These are phyloP conservation scores for Globisporangium cederbergense DNA, from an alignment of 352 stramenopile species.

Conservation along the genomic window DNA sequence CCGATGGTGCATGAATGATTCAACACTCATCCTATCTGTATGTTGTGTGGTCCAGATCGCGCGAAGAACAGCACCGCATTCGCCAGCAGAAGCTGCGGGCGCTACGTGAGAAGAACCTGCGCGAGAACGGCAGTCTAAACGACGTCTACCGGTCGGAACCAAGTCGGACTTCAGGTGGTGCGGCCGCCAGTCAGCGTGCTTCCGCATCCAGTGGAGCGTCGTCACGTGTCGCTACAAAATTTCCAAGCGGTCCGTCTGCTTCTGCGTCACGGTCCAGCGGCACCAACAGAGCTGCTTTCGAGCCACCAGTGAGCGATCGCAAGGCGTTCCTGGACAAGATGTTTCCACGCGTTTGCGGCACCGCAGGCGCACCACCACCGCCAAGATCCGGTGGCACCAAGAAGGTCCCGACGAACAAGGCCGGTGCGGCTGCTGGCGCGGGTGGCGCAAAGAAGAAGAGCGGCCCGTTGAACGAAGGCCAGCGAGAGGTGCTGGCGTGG, in stretches of 20 bases:
- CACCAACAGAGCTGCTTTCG: neutral
- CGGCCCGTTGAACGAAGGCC: conserved; percentile 47
- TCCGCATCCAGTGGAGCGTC: neutral
- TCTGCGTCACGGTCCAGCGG: neutral
- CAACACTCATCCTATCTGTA: neutral
- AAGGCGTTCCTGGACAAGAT: conserved; percentile 80
- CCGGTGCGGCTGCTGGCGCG: neutral
- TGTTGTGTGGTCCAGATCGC: conserved; percentile 28
- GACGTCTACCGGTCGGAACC: conserved; percentile 15
- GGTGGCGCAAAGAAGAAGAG: conserved; percentile 44
- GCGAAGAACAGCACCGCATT: conserved; percentile 54
- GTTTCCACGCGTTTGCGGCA: conserved; percentile 73
- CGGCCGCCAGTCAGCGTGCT: neutral
- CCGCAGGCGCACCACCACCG: conserved; percentile 23
- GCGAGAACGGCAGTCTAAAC: conserved; percentile 21
- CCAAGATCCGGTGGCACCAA: conserved; percentile 21
- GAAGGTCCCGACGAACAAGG: conserved; percentile 25
- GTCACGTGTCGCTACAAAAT: conserved; percentile 1
- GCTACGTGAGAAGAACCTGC: conserved; percentile 23
- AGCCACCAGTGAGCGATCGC: conserved; percentile 29
- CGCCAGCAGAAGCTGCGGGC: conserved; percentile 32
- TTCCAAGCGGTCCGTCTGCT: neutral
- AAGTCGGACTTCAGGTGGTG: neutral
- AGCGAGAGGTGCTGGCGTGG: conserved; percentile 82
- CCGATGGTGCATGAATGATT: conserved; percentile 1